Evolutionary conservation across 805 yeast genomes (phyloP), one percentile per base, ranked within the genome.

Genomic region (Saccharomyces eubayanus): DNA sequence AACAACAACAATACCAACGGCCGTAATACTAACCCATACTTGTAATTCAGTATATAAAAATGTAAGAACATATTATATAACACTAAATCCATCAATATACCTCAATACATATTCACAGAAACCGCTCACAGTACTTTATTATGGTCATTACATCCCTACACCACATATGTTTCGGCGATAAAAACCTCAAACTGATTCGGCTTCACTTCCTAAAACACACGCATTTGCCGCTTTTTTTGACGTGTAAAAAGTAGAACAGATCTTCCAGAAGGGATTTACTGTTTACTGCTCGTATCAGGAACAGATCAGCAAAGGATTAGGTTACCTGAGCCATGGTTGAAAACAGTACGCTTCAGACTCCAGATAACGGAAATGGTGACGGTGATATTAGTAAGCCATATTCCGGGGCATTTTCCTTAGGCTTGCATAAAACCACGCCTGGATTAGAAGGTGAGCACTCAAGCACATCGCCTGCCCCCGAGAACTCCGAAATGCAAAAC

Each of bases 11-110:
- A 50, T 31, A 50, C 28, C 16, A 49, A 40, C 28, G 50, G 55
- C 47, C 48, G 51, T 29, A 54, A 58, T 31, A 55, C 54, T 30
- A 57, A 57, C 45, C 48, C 62, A 24, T 60, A 58, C 51, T 36
- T 60, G 48, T 60, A 53, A 49, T 36, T 21, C 24, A 36, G 21
- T 36, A 16, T 36, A 36, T 36, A 36, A 11, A 36, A 21, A 36
- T 36, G 43, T 36, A 36, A 36, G 24, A 36, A 36, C 43, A n/a
- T n/a, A 36, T 36, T 36, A 36, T 36, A 36, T 36, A 36, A 36
- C 16, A n/a, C 16, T 6, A 36, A 36, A 16, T 9, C 11, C 43
- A 36, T 8, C 21, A 16, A 16, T 36, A n/a, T 16, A 16, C 11
- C 10, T 16, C 24, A 36, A 2, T 36, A 36, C 20, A 16, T 36